Conservation (phyloP, 441 rosid species). For the Manihot esculenta region DNA sequence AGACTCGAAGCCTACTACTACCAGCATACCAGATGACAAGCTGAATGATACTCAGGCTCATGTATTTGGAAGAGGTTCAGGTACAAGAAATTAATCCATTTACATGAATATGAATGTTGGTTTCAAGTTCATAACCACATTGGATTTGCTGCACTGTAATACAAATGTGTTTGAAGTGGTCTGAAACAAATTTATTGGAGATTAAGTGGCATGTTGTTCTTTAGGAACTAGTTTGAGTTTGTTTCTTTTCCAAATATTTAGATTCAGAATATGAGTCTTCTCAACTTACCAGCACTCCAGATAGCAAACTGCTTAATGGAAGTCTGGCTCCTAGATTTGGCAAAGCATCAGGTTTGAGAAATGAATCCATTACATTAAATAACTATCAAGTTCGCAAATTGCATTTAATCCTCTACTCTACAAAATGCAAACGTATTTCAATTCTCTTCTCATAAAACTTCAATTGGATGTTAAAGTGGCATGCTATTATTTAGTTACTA, state of each 20-base stretch:
- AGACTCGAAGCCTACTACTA: conserved; percentile 5
- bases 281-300: not conserved
- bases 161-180: not conserved
- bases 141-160: not conserved
- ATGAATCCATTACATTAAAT: not conserved
- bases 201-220: not conserved
- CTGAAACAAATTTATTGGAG: not conserved
- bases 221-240: not conserved
- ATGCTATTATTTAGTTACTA: not conserved
- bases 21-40: not conserved
- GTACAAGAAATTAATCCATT: not conserved
- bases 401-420: not conserved
- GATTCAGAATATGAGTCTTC: conserved; percentile 5
- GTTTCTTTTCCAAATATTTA: not conserved
- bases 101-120: not conserved
- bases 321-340: not conserved
- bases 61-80: conserved; percentile 6
- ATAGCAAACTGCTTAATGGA: conserved; percentile 6
- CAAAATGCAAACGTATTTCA: not conserved
- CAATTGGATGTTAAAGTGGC: not conserved
- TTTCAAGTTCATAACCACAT: not conserved
- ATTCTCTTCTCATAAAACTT: not conserved
- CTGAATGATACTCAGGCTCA: not conserved
- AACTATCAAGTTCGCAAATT: not conserved
- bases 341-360: conserved; percentile 4